These are phyloP conservation scores for Suhomyces sp. DNA, from an alignment of 805 yeast genomes.

Conservation along the genomic window DNA sequence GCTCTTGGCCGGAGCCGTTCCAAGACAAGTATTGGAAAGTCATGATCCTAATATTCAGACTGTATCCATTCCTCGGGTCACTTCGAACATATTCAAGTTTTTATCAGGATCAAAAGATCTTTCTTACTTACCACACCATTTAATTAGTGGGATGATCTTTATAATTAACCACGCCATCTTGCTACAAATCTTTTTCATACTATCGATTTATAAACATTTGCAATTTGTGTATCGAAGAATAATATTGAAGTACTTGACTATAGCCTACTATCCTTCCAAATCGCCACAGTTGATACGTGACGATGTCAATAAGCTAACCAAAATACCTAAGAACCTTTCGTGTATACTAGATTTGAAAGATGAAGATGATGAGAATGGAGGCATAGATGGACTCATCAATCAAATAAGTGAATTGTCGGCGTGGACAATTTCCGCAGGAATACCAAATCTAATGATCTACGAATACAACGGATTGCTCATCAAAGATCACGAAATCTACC, in stretches of 20 bases:
- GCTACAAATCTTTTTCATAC: slow-evolving; percentile 50
- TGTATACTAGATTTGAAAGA: slow-evolving; percentile 70
- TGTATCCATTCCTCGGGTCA: not conserved
- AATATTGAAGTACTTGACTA: slow-evolving; percentile 54
- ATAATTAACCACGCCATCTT: slow-evolving; percentile 40
- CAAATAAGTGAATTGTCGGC: slow-evolving; percentile 75
- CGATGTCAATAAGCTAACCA: slow-evolving; percentile 69
- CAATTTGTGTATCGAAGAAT: slow-evolving; percentile 52
- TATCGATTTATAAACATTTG: slow-evolving; percentile 52
- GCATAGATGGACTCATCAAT: slow-evolving; percentile 73
- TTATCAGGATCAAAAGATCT: not conserved
- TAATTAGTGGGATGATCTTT: not conserved
- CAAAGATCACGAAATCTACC: slow-evolving; percentile 32
- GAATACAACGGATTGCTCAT: slow-evolving; percentile 71
- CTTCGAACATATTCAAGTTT: not conserved
- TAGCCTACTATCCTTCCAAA: slow-evolving; percentile 61
- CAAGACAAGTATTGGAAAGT: not conserved
- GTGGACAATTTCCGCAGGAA: slow-evolving; percentile 91
- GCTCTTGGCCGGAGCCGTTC: not conserved
- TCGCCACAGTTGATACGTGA: slow-evolving; percentile 84
- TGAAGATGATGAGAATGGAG: slow-evolving; percentile 86
- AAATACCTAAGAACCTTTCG: slow-evolving; percentile 76
- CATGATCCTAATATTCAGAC: not conserved
- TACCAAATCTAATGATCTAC: slow-evolving; percentile 66
- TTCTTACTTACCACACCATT: not conserved